phyloP scores from a whole-genome alignment of 2,329 filamentous ascomycete species.

The Monilinia laxa region DNA sequence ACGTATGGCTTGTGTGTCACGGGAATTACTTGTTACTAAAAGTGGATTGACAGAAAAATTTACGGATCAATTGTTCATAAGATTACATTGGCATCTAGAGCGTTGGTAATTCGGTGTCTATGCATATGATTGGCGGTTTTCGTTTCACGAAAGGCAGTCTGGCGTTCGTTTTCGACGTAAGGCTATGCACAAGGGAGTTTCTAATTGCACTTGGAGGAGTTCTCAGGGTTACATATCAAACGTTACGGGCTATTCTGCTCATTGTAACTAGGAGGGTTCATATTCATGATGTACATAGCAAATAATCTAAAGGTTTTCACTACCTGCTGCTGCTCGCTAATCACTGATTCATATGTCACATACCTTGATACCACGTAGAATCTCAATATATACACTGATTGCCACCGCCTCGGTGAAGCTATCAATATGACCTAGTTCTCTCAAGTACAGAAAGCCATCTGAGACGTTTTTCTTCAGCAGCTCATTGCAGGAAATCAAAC shows the following conservation, averaged over 20 bases:
- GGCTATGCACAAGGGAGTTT: no score
- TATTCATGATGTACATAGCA: conserved; percentile 9
- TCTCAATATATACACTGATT: neutral
- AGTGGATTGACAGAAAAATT: neutral
- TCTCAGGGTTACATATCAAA: neutral
- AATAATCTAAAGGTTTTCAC: neutral
- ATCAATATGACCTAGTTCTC: no score
- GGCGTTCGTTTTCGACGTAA: neutral
- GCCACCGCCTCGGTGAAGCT: neutral
- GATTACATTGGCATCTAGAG: neutral
- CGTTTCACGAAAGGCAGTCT: neutral
- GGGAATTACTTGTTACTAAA: neutral
- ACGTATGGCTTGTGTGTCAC: neutral
- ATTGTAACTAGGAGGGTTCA: neutral
- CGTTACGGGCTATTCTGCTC: neutral
- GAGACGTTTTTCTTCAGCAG: no score
- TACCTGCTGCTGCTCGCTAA: neutral
- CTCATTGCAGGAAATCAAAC: no score
- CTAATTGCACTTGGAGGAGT: neutral
- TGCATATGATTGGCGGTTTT: neutral
- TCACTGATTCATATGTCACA: neutral
- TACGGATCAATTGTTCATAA: neutral
- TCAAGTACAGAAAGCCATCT: no score
- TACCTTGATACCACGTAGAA: neutral
- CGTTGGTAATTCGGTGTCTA: neutral